These are phyloP conservation scores for Parmales sp. DNA, from an alignment of 108 stramenopile genomes.

Conservation along the genomic window DNA sequence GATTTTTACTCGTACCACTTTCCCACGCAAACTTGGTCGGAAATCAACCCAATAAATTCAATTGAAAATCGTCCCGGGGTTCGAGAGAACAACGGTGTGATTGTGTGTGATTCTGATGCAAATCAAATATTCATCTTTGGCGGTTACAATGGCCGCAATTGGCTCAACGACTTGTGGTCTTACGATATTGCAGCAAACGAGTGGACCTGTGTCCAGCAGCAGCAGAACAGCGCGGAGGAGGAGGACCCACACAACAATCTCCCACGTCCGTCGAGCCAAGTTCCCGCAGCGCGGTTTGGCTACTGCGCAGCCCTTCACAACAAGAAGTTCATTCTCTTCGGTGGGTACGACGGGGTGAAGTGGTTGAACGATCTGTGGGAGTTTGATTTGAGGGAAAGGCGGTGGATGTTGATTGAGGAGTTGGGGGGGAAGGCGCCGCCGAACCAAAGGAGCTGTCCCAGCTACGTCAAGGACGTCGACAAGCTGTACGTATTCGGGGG, in stretches of 20 bases:
- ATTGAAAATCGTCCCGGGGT: not conserved
- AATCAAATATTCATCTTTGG: slow-evolving; percentile 35
- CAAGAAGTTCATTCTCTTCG: slow-evolving; percentile 33
- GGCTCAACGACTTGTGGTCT: slow-evolving; percentile 36
- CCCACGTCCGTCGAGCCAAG: too few species aligned
- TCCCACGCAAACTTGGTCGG: not conserved
- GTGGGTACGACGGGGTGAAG: slow-evolving; percentile 31
- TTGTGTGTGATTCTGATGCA: not conserved
- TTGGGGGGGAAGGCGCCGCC: not conserved
- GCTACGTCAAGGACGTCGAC: not conserved
- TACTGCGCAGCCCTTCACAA: too few species aligned
- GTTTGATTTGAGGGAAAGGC: slow-evolving; percentile 1
- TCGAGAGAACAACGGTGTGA: not conserved
- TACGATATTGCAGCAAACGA: not conserved
- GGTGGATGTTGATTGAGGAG: not conserved
- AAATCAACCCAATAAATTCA: not conserved
- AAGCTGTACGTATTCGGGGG: not conserved
- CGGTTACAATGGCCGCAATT: slow-evolving; percentile 32
- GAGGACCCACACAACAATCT: too few species aligned
- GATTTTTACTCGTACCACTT: not conserved
- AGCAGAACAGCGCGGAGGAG: too few species aligned
- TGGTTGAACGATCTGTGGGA: slow-evolving; percentile 37
- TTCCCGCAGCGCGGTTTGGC: too few species aligned
- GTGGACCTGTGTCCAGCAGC: too few species aligned
- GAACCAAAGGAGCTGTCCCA: not conserved